Base-by-base conservation (phyloP, 2,329 filamentous ascomycete genomes). In the Emergomyces africanus region DNA sequence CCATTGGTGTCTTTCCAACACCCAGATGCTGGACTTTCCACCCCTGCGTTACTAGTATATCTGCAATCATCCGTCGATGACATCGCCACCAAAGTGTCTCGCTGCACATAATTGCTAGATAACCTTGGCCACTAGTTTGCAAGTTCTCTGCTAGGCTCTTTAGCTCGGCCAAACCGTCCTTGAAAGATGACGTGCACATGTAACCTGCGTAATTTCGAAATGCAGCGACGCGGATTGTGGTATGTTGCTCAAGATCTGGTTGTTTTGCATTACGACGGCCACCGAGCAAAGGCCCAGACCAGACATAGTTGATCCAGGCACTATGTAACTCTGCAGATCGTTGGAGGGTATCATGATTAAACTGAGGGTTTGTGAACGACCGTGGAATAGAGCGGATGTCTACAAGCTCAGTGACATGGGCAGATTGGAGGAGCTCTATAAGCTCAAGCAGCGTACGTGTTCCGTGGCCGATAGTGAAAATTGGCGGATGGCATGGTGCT, bases 71-170 rank as follows among this genome's bases (percentile, higher is more conserved):
- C 57, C 59, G 57, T 46, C 57, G 59, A 60, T 61, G 59, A 20
- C 59, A 61, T 50, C 59, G 44, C 59, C 59, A 61, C 59, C 59
- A 61, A 18, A 61, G 20, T n/a, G 59, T 61, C 59, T 61, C 59
- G 35, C 59, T 60, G 33, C 59, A 61, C 59, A 61, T 61, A 37
- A 61, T 56, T 39, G 59, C 59, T 18, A 61, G 48, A 37, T 50
- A 44, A 18, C 55, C 55, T 9, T 42, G n/a, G 15, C 23, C 20
- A 20, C 28, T 30, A 39, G 12, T 10, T 23, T 30, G 28, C 18
- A 44, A 5, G 25, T 28, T 30, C 23, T 35, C 44, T 48, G 44
- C 44, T 5, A 48, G 20, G 20, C 23, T 25, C 20, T 48, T 48
- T 48, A 48, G 23, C 41, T 61, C 49, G 25, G 37, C 50, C 48